Percentiles rank a stretch among this genome's conserved stretches.
phyloP scores from a whole-genome alignment of 768 basidiomycete species.

The Lactifluus echinatus region DNA sequence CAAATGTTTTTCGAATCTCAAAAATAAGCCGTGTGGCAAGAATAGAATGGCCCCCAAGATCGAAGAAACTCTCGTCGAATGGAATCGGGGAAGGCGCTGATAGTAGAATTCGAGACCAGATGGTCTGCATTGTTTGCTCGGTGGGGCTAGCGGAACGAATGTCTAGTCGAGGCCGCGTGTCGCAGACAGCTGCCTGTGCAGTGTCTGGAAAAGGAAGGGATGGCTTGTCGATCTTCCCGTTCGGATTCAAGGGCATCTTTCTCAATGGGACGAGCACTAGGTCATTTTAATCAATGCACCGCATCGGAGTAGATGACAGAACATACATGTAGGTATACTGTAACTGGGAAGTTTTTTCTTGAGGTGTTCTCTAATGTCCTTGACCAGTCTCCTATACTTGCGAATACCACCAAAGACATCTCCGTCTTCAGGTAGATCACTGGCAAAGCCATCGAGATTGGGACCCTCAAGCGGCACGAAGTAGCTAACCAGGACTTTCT shows the following conservation, averaged over 20 bases:
- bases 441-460: conserved; percentile 58
- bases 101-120: conserved; percentile 80
- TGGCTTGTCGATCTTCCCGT: conserved; percentile 98
- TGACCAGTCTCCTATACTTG: conserved; percentile 81
- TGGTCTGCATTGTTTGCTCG: conserved; percentile 69
- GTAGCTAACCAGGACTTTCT: conserved; percentile 96
- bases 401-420: conserved; percentile 68
- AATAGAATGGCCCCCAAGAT: conserved; percentile 97
- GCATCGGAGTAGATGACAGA: not conserved
- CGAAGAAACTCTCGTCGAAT: conserved; percentile 92
- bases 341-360: conserved; percentile 96
- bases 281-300: not conserved
- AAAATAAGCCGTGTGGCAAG: conserved; percentile 96
- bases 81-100: conserved; percentile 71
- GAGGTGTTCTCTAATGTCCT: conserved; percentile 88
- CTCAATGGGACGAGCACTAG: conserved; percentile 89
- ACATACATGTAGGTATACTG: conserved; percentile 82
- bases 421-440: conserved; percentile 46
- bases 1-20: conserved; percentile 88
- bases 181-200: conserved; percentile 46
- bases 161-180: conserved; percentile 29
- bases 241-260: conserved; percentile 97
- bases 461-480: conserved; percentile 81
- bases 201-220: conserved; percentile 98
- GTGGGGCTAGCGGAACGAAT: conserved; percentile 49